These are phyloP conservation scores for Tremella yokohamensis DNA, from an alignment of 768 basidiomycete species.

Conservation along the genomic window DNA sequence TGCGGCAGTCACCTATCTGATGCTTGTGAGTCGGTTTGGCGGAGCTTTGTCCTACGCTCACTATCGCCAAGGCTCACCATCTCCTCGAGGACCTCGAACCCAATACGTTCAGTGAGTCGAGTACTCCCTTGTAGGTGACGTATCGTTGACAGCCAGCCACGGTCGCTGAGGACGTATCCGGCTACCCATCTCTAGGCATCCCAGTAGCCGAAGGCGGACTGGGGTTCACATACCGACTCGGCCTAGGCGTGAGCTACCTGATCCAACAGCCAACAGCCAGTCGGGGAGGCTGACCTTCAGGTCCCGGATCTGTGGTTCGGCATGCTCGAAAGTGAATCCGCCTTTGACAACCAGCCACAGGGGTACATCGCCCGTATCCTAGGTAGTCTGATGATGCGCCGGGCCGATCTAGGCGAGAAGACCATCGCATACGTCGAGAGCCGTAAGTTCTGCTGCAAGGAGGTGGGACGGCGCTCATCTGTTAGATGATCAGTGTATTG, in stretches of 20 bases:
- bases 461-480: not conserved
- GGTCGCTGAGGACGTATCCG: slow-evolving; percentile 1
- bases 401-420: not conserved
- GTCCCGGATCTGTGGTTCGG: not conserved
- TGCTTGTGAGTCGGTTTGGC: not conserved
- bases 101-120: not conserved
- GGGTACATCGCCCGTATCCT: not conserved
- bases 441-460: not conserved
- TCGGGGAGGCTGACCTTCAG: not conserved
- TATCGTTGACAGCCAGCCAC: not conserved
- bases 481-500: slow-evolving; percentile 3
- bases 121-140: not conserved
- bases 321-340: not conserved
- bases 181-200: not conserved
- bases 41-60: not conserved
- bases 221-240: not conserved
- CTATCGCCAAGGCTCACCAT: not conserved
- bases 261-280: too few relatives aligned
- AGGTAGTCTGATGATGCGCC: slow-evolving; percentile 1
- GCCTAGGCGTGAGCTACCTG: slow-evolving; percentile 1
- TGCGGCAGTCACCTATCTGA: not conserved
- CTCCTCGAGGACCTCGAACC: not conserved
- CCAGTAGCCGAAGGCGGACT: not conserved
- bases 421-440: not conserved
- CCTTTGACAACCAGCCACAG: not conserved